A percentile compares a stretch with the other conserved stretches of the same genome.
phyloP scores from a whole-genome alignment of 805 yeast species.

The Candida verbasci region DNA sequence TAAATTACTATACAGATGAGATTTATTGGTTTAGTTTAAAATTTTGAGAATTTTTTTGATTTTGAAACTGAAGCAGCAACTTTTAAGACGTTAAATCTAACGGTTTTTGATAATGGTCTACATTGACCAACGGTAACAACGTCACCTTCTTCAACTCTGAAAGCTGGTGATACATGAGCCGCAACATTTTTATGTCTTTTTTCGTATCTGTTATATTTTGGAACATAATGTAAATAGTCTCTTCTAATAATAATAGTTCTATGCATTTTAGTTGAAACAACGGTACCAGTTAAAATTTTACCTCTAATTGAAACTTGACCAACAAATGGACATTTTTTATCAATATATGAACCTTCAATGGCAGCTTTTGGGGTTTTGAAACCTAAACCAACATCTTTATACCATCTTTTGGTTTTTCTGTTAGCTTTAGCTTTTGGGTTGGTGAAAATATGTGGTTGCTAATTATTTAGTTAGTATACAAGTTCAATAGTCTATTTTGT shows the following conservation, averaged over 20 bases:
- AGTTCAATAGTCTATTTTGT: no score
- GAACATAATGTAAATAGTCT: constrained; percentile 99
- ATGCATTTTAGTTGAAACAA: constrained; percentile 99
- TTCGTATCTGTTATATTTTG: constrained; percentile 99
- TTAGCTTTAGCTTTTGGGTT: constrained; percentile 99
- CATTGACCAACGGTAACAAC: constrained; percentile 99
- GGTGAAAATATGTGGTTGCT: constrained; percentile 99
- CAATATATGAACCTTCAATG: constrained; percentile 97
- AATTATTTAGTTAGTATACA: constrained; percentile 18
- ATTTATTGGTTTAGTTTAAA: constrained; percentile 46
- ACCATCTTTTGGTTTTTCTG: constrained; percentile 99
- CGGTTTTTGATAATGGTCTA: constrained; percentile 99
- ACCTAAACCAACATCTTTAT: constrained; percentile 99
- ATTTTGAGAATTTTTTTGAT: constrained; percentile 94
- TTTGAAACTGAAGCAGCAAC: constrained; percentile 86
- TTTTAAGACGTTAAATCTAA: constrained; percentile 98
- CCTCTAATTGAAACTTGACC: constrained; percentile 99
- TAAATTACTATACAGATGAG: constrained; percentile 1
- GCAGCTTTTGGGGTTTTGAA: constrained; percentile 99
- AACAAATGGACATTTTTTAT: constrained; percentile 99
- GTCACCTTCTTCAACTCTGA: constrained; percentile 99
- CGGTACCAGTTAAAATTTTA: constrained; percentile 98
- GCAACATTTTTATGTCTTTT: constrained; percentile 99
- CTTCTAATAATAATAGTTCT: constrained; percentile 99
- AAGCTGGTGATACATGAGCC: constrained; percentile 99